Evolutionary conservation across 257 asterid species (phyloP).

Genomic region (Cordia subcordata): DNA sequence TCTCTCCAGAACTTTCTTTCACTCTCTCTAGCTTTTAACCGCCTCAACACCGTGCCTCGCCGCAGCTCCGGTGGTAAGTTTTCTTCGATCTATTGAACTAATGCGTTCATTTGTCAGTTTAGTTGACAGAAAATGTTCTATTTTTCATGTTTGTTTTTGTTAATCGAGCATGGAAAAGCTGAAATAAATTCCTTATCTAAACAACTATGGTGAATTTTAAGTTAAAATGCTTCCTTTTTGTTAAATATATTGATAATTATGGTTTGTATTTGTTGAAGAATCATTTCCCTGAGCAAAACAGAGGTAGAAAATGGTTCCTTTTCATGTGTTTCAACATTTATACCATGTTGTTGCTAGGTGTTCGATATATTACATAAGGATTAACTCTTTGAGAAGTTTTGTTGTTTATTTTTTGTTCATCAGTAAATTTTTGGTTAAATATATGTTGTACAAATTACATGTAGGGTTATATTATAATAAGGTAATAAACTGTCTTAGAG

Average conservation of each 20-base stretch:
- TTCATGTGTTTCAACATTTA: neutral
- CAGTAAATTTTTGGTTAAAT: no score
- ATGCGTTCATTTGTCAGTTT: no score
- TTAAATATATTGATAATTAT: no score
- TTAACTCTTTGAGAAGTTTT: no score
- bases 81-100: neutral
- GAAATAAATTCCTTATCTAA: neutral
- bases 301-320: no score
- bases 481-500: no score
- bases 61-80: conserved; percentile 67
- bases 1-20: conserved; percentile 1
- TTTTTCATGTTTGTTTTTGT: neutral
- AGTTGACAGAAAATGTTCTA: neutral
- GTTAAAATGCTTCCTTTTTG: neutral
- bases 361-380: no score
- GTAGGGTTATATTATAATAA: no score
- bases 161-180: neutral
- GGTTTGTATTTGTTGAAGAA: neutral
- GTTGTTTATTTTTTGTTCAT: no score
- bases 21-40: neutral
- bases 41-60: conserved; percentile 59
- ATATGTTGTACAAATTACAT: no score
- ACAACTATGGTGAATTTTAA: neutral
- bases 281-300: no score
- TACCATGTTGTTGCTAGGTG: neutral